Percentiles rank a stretch among this genome's conserved stretches.
Evolutionary conservation across 2,329 filamentous ascomycete genomes (phyloP).

Genomic region (Colletotrichum cuscutae): DNA sequence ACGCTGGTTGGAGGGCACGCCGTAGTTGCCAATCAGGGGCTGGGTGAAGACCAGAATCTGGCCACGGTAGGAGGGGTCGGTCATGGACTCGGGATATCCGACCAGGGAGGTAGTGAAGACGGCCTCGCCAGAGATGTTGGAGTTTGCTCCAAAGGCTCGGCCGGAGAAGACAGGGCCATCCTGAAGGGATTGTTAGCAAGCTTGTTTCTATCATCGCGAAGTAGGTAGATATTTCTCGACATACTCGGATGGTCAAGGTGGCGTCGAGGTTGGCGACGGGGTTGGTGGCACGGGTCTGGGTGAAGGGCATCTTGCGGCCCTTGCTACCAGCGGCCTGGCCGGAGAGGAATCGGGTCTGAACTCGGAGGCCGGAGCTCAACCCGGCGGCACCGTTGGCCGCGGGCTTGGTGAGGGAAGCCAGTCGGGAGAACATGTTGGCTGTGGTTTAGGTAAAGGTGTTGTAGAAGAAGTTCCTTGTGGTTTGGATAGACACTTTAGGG

Average conservation of each 20-base stretch:
- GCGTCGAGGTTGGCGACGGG: constrained; percentile 80
- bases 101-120: constrained; percentile 99
- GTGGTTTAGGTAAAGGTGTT: background rate
- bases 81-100: constrained; percentile 96
- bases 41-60: constrained; percentile 99
- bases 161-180: constrained; percentile 97
- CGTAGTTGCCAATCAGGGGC: constrained; percentile 98
- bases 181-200: constrained; percentile 52
- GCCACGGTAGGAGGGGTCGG: constrained; percentile 87
- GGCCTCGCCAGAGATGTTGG: constrained; percentile 96
- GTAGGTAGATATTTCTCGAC: constrained; percentile 41
- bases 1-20: constrained; percentile 86
- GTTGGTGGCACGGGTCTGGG: constrained; percentile 67
- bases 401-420: constrained; percentile 65
- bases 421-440: constrained; percentile 68
- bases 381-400: constrained; percentile 56
- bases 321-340: constrained; percentile 68
- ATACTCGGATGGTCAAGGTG: constrained; percentile 92
- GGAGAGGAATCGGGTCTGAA: constrained; percentile 51
- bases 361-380: constrained; percentile 42
- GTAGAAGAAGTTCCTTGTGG: constrained; percentile 10
- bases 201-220: background rate
- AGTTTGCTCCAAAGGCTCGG: constrained; percentile 94
- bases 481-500: constrained; percentile 51
- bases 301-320: constrained; percentile 73